Base-by-base conservation (phyloP, 257 asterid genomes). In the Solanum tarapatanum region DNA sequence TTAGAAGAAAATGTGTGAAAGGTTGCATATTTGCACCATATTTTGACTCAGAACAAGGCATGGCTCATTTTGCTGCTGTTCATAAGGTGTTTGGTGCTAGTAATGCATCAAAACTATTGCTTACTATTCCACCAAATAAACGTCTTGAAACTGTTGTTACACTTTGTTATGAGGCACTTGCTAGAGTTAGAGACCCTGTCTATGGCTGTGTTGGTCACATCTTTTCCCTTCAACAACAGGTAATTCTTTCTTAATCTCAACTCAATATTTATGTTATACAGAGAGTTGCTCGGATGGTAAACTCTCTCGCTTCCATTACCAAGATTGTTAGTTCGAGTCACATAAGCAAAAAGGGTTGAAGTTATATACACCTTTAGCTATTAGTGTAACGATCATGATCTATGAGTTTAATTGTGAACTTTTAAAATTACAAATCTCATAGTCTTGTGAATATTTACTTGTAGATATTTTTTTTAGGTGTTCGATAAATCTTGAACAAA, bases 21-120 rank as follows among this genome's bases (percentile, higher is more conserved):
- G 93, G 90, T 2, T 91, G 93, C 88, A 68, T 91, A 10, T 91
- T 91, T 76, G 93, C 93, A 64, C 92, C 93, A 5, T 91, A 90
- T 58, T 90, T 91, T 48, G 91, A 88, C 79, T 85, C 90, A 8
- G 90, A 91, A 35, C 85, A 80, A 45, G 92, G 93, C 23, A 84
- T 91, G 12, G 58, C 89, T 33, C 90, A 90, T 77, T 91, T 91
- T 84, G 93, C 91, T 7, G 92, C 91, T 3, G 92, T 91, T 6
- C 93, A 91, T 41, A 91, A 88, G 80, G 92, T 91, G 13, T 91
- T 91, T 41, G 93, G 93, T 45, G 91, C 93, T 36, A 90, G 92
- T 86, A 91, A 90, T 72, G 92, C 90, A 2, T 90, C 92, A n/a
- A 90, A 91, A 66, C 51, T 91, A 88, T 70, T 91, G 51, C 83